Evolutionary conservation across 164 flowering plant genomes (phyloP), one percentile per base, ranked within the genome.

Genomic region (Aristolochia contorta): DNA sequence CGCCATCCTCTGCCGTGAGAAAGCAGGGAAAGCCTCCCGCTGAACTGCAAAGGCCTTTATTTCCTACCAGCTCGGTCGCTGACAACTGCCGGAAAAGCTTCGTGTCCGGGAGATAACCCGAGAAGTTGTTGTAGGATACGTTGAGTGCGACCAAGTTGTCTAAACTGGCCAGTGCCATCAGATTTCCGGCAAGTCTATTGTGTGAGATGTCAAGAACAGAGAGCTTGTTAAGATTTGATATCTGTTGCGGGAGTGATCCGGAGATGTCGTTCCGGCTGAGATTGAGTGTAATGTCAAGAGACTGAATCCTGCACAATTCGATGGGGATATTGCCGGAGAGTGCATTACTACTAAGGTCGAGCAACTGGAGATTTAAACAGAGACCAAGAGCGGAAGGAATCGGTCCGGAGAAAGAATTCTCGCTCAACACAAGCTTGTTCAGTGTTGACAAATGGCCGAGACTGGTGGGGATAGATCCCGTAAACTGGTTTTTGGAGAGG

Each of bases 21-120:
- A 30, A 56, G 46, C 46, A 30, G 59, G 32, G 46, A 2, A 4
- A 27, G 32, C 27, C 56, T 27, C 56, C 30, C 14, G 32, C 23
- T 15, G 59, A 48, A 22, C 75, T 67, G 54, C 89, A 86, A 5
- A 89, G 77, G 6, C 85, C 89, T 56, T 53, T 16, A 55, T 89
- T 89, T 16, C 93, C 94, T 0, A 71, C 84, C 2, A 84, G 56
- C 27, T 87, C 86, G 10, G 65, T 33, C 13, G 75, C 68, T n/a
- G 85, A 63, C 27, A 89, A 56, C 74, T 84, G 89, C 51, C 85
- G 60, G 71, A 86, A 89, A 7, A 86, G 71, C 73, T 82, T 84
- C 67, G 73, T 82, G 72, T 86, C 85, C 0, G 94, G 94, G 25
- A 89, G 87, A 71, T 66, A 71, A 21, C 91, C 96, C 0, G 85